Base-by-base conservation (phyloP, 2,329 filamentous ascomycete species). In the Trichoderma citrinoviride region DNA sequence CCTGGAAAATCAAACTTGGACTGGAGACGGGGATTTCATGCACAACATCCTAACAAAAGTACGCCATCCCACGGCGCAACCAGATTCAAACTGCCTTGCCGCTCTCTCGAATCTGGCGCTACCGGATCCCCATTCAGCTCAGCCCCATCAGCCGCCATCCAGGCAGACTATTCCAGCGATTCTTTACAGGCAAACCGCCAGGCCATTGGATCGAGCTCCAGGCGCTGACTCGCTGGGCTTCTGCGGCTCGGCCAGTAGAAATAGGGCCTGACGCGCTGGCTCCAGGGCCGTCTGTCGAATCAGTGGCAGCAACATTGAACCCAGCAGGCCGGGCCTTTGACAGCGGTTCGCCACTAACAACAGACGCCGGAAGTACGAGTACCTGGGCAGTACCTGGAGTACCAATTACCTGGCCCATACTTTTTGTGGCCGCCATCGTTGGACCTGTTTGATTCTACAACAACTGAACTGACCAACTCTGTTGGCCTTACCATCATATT, bases 251-350 rank as follows among this genome's bases (percentile, higher is more conserved):
- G 69, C 75, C 75, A 76, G 73, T 77, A 72, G 67, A 70, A 76
- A 72, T 70, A 71, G 70, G 67, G 71, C 69, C 70, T 69, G 71
- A 75, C 72, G 73, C 75, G 75, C 75, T 77, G 75, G 73, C 71
- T 75, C 73, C 71, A 73, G 73, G 71, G 68, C 53, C 53, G 25
- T 27, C 41, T 33, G 21, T 23, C 46, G 41, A 56, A 29, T 63
- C 44, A 37, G 33, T 37, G 33, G 40, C 33, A 57, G 33, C 44
- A 50, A n/a, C n/a, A n/a, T n/a, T n/a, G n/a, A n/a, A 52, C 44
- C 37, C 54, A 56, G 44, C 54, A 37, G 47, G 23, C 57, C 47
- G 47, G 54, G 19, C 5, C 14, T 46, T 60, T 52, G 57, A 27
- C 57, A 49, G 57, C 57, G 57, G 49, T 25, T 62, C 49, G 60